A percentile compares a stretch with the other conserved stretches of the same genome.
These are phyloP conservation scores for Herpetomonas muscarum DNA, from an alignment of 208 protist genomes.

Conservation along the genomic window DNA sequence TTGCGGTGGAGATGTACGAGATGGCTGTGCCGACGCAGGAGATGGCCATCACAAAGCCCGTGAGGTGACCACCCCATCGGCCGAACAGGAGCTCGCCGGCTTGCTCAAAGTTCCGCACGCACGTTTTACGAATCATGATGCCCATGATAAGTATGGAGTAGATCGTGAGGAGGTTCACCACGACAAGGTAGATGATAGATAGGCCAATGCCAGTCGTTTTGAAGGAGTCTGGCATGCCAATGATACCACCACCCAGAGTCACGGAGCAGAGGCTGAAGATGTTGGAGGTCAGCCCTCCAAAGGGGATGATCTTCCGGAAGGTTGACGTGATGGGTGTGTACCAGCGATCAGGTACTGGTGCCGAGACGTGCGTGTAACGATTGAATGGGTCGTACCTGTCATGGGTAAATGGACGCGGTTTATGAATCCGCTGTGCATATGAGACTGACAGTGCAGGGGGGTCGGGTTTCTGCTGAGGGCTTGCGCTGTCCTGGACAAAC, in stretches of 20 bases:
- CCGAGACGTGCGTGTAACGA: no score
- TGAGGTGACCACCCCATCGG: constrained; percentile 41
- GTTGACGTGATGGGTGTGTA: no score
- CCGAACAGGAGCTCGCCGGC: constrained; percentile 54
- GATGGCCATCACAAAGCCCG: constrained; percentile 32
- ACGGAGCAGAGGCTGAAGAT: constrained; percentile 47
- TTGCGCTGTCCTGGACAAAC: no score
- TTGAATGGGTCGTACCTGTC: no score
- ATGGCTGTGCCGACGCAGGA: constrained; percentile 56
- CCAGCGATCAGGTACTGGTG: no score
- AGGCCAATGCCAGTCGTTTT: constrained; percentile 35
- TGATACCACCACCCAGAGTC: constrained; percentile 64
- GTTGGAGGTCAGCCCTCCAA: constrained; percentile 35
- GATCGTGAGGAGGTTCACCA: constrained; percentile 23
- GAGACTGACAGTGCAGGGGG: no score
- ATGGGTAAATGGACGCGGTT: no score
- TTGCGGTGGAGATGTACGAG: constrained; percentile 49
- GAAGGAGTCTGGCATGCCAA: constrained; percentile 65
- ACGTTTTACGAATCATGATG: constrained; percentile 15
- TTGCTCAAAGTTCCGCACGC: constrained; percentile 35
- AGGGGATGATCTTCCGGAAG: constrained; percentile 28
- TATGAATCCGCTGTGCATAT: no score
- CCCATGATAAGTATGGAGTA: constrained; percentile 39
- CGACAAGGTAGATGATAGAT: constrained; percentile 21
- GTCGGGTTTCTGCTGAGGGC: no score